phyloP scores from a whole-genome alignment of 2,329 filamentous ascomycete species.

The Nemania sp. region DNA sequence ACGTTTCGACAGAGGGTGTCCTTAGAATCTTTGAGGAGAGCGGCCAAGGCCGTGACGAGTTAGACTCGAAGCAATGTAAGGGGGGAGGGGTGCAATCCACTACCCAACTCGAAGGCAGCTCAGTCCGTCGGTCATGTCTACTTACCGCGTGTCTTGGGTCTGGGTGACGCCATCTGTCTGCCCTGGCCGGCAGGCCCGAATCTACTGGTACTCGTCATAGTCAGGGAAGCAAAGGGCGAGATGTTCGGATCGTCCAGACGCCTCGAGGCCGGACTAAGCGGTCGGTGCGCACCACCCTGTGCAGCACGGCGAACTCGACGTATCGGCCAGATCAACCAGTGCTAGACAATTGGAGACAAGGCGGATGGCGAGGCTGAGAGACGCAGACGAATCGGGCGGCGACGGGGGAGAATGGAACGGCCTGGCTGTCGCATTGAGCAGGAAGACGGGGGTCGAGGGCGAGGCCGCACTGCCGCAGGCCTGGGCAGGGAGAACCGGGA shows the following conservation, averaged over 20 bases:
- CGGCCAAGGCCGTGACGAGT: conserved; percentile 23
- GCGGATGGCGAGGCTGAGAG: conserved; percentile 12
- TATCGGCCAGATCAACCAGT: conserved; percentile 8
- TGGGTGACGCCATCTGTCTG: conserved; percentile 44
- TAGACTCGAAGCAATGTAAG: conserved; percentile 14
- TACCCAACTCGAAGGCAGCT: neutral
- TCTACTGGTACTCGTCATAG: conserved; percentile 42
- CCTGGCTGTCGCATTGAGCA: conserved; percentile 23
- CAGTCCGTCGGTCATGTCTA: neutral
- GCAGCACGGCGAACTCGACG: conserved; percentile 30
- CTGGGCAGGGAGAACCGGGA: conserved; percentile 3
- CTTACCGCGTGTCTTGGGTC: conserved; percentile 45
- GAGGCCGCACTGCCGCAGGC: conserved; percentile 5
- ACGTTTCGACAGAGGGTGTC: conserved; percentile 92
- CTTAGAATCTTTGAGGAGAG: conserved; percentile 67
- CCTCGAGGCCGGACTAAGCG: conserved; percentile 28
- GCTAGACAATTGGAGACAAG: conserved; percentile 11
- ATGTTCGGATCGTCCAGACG: conserved; percentile 29
- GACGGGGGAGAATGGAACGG: conserved; percentile 10
- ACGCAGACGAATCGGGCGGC: conserved; percentile 15
- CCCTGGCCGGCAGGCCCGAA: conserved; percentile 40
- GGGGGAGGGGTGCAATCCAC: neutral
- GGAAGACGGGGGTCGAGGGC: conserved; percentile 1
- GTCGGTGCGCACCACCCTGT: conserved; percentile 31
- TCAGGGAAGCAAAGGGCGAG: conserved; percentile 3